Evolutionary conservation across 1,284 basidiomycete species (phyloP), one percentile per base, ranked within the genome.

Genomic region (Ustilago nuda): DNA sequence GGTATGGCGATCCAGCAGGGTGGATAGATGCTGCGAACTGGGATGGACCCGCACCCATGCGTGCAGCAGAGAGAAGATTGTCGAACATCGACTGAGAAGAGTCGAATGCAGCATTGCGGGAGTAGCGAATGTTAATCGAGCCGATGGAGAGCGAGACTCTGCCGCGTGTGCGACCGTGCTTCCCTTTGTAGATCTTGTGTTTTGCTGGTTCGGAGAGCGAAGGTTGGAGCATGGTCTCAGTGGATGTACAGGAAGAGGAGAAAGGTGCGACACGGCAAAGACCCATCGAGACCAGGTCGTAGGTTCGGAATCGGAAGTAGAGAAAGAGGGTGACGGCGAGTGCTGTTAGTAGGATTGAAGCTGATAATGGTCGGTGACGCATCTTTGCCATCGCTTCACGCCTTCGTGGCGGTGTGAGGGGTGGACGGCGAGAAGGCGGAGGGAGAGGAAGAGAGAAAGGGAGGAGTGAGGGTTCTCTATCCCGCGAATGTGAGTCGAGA

Each of bases 61-160:
- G 59, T 39, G 60, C 59, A 17, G 60, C 52, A 2, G 35, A 27
- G 36, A 74, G 55, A 27, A 61, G 33, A 30, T 54, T 36, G 4
- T 61, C 33, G 53, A 72, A 56, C 45, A 63, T 52, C 3, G 64
- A 56, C 2, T 53, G 61, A 13, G 56, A 13, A 8, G 65, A 72
- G 37, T 72, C 66, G 60, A 50, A 76, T 5, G 51, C 54, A 0
- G 75, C 45, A 55, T 77, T 61, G 23, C 56, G 56, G 13, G 75
- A 77, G 43, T 48, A 77, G 52, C 76, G 71, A n/a, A 78, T 68
- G 65, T 78, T 78, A 56, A 78, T 48, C 11, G 71, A 74, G 30
- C 66, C 75, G 35, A 77, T 67, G 50, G 43, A 58, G 8, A 77
- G 66, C 27, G 62, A 60, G 2, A 69, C 45, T 1, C 62, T 62